Conservation (phyloP, 164 flowering plant species). For the Macadamia integrifolia region DNA sequence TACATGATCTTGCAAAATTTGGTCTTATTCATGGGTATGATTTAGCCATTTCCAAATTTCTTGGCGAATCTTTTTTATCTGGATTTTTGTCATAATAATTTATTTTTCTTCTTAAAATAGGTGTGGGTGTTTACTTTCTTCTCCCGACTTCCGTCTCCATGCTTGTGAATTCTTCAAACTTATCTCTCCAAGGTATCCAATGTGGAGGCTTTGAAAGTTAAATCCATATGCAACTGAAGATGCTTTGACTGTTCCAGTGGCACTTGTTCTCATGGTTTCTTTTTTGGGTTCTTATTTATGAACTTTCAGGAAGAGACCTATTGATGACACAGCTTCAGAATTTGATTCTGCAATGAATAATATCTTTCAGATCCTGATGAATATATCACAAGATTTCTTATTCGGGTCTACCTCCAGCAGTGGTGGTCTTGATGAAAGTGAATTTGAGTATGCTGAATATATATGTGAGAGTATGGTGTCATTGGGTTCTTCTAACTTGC, state of each 20-base stretch:
- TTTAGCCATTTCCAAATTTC: slow-evolving; percentile 9
- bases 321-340: slow-evolving; percentile 62
- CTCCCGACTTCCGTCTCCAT: slow-evolving; percentile 87
- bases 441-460: slow-evolving; percentile 83
- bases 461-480: slow-evolving; percentile 93
- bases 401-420: slow-evolving; percentile 32
- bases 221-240: background rate
- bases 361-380: slow-evolving; percentile 72
- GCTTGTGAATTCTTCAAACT: slow-evolving; percentile 97
- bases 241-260: background rate
- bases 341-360: slow-evolving; percentile 73
- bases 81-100: background rate
- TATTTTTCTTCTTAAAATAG: slow-evolving; percentile 26
- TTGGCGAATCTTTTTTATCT: background rate
- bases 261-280: slow-evolving; percentile 5
- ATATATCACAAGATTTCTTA: slow-evolving; percentile 61
- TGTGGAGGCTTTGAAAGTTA: background rate
- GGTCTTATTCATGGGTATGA: slow-evolving; percentile 84
- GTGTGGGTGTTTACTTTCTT: slow-evolving; percentile 79
- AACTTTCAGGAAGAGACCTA: slow-evolving; percentile 72
- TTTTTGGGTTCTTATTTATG: slow-evolving; percentile 9
- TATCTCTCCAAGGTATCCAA: slow-evolving; percentile 66
- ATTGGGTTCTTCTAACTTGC: slow-evolving; percentile 75
- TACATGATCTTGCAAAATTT: slow-evolving; percentile 79
- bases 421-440: slow-evolving; percentile 61